Conservation (phyloP, 2,329 filamentous ascomycete species). For the Orbilia javanica region DNA sequence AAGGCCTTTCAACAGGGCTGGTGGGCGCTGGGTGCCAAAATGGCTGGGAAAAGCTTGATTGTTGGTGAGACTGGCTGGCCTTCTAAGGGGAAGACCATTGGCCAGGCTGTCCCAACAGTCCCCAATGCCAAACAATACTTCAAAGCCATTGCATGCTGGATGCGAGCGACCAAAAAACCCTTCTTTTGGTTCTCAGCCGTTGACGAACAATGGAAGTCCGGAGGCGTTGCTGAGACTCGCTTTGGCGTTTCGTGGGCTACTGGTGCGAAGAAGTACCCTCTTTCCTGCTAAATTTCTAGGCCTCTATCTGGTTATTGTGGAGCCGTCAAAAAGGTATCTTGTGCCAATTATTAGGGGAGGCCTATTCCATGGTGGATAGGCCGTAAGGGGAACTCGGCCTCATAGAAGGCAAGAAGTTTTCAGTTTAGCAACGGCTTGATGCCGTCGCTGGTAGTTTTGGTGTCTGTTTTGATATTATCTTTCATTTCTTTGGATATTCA, state of each 20-base stretch:
- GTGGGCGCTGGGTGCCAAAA: constrained; percentile 48
- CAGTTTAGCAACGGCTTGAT: constrained; percentile 11
- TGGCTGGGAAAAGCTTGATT: constrained; percentile 70
- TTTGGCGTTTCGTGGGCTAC: constrained; percentile 44
- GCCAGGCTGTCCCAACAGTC: constrained; percentile 70
- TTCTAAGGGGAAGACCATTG: constrained; percentile 69
- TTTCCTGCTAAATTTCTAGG: constrained; percentile 52
- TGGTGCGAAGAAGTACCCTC: constrained; percentile 28
- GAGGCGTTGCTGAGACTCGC: constrained; percentile 34
- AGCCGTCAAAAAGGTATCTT: background rate
- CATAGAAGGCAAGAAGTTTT: background rate
- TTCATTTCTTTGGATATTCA: constrained; percentile 23
- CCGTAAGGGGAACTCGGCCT: background rate
- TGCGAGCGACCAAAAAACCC: constrained; percentile 57
- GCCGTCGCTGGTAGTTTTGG: background rate
- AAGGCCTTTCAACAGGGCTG: constrained; percentile 48
- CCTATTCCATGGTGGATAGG: background rate
- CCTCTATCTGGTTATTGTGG: background rate
- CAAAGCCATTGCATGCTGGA: constrained; percentile 72
- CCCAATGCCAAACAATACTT: constrained; percentile 76
- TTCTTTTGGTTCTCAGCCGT: constrained; percentile 62
- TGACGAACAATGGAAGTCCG: constrained; percentile 54
- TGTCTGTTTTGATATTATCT: background rate
- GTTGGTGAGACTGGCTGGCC: constrained; percentile 78
- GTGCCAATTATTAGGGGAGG: background rate